Conservation (phyloP, 2,329 filamentous ascomycete genomes). For the Diplodia intermedia region DNA sequence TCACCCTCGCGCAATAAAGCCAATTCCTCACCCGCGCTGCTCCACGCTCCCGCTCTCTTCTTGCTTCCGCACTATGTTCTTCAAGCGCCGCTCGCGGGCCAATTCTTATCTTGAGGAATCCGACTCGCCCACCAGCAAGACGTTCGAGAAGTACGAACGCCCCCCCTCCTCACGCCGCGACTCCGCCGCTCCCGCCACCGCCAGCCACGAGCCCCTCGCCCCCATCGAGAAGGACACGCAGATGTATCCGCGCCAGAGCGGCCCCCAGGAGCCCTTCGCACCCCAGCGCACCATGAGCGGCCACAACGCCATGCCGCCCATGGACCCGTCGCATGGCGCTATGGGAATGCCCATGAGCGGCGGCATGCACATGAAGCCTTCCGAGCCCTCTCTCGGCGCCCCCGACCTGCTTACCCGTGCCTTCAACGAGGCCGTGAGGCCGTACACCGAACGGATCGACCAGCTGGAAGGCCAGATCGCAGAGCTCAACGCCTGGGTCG, state of each 20-base stretch:
- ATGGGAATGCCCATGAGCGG: slow-evolving; percentile 30
- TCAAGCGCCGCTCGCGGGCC: slow-evolving; percentile 56
- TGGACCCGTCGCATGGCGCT: slow-evolving; percentile 38
- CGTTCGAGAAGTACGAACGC: slow-evolving; percentile 49
- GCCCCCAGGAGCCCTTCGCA: slow-evolving; percentile 49
- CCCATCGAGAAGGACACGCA: slow-evolving; percentile 41
- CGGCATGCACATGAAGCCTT: slow-evolving; percentile 37
- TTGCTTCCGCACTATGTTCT: slow-evolving; percentile 52
- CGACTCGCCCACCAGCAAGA: slow-evolving; percentile 44
- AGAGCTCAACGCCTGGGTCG: slow-evolving; percentile 58
- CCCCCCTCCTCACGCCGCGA: slow-evolving; percentile 49
- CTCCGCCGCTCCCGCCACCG: slow-evolving; percentile 40
- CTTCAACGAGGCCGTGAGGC: slow-evolving; percentile 61
- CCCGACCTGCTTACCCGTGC: slow-evolving; percentile 60
- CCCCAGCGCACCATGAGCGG: slow-evolving; percentile 34
- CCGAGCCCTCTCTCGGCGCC: slow-evolving; percentile 47
- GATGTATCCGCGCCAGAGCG: slow-evolving; percentile 55
- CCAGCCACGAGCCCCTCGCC: slow-evolving; percentile 40
- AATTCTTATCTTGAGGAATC: slow-evolving; percentile 58
- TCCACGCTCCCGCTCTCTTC: slow-evolving; percentile 36
- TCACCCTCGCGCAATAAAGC: slow-evolving; percentile 25
- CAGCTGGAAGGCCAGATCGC: slow-evolving; percentile 59
- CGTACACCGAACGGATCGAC: slow-evolving; percentile 62
- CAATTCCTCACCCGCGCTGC: slow-evolving; percentile 33
- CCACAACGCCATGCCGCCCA: slow-evolving; percentile 38